A percentile compares a stretch with the other conserved stretches of the same genome.
Evolutionary conservation across 129 eudicot genomes (phyloP).

Genomic region (Flaveria trinervia): DNA sequence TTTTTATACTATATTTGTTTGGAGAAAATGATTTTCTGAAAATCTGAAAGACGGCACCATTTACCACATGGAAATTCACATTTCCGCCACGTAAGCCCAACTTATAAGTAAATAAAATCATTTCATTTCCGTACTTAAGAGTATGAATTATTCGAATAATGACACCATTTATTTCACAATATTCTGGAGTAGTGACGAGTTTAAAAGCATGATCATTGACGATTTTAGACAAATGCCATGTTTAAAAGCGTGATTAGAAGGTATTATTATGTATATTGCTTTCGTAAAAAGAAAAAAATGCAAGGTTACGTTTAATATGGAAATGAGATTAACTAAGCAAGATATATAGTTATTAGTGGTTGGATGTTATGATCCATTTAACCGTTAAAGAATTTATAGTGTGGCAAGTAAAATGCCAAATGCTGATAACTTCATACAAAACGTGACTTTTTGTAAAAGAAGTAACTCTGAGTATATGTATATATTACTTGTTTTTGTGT

Average conservation of each 20-base stretch:
- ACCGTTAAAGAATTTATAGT: background rate
- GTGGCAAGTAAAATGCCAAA: constrained; percentile 1
- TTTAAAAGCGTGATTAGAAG: background rate
- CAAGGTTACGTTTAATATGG: background rate
- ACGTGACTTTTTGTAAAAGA: constrained; percentile 29
- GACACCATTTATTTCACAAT: background rate
- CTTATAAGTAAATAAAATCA: too few relatives aligned
- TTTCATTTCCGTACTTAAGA: too few relatives aligned
- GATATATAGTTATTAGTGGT: background rate
- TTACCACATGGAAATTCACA: too few relatives aligned
- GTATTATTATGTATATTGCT: background rate
- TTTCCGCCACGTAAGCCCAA: too few relatives aligned
- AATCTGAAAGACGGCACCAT: too few relatives aligned
- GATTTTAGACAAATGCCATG: background rate
- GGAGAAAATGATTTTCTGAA: too few relatives aligned
- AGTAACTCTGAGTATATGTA: background rate
- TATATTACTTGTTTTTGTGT: background rate
- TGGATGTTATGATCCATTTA: constrained; percentile 14
- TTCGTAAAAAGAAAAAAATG: background rate
- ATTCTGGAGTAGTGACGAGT: background rate
- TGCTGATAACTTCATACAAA: constrained; percentile 1
- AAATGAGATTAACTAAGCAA: background rate
- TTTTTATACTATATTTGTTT: too few relatives aligned
- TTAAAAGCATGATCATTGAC: background rate
- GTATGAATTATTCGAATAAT: too few relatives aligned